Conservation (phyloP, 345 rosid genomes). For the Carallia pectinifolia region DNA sequence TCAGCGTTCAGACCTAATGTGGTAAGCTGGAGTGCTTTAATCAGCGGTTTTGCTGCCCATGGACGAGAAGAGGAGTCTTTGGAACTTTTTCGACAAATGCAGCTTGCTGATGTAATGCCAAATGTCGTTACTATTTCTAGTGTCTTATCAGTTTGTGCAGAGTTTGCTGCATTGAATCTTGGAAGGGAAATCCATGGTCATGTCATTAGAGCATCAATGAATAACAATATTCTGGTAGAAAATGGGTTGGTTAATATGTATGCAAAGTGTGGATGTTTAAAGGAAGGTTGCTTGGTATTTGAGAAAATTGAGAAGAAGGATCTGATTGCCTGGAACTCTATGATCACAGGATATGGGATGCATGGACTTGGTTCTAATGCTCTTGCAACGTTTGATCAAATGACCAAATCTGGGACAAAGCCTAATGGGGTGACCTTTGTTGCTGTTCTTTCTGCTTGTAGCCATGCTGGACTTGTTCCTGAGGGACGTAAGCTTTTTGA, state of each 20-base stretch:
- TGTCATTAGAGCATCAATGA: constrained; percentile 45
- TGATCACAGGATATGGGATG: constrained; percentile 65
- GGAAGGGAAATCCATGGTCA: constrained; percentile 74
- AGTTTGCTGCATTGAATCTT: constrained; percentile 45
- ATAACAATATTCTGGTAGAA: constrained; percentile 51
- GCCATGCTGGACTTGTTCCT: constrained; percentile 65
- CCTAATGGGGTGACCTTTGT: constrained; percentile 67
- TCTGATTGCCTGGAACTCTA: constrained; percentile 63
- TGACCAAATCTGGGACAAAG: constrained; percentile 43
- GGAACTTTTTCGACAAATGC: constrained; percentile 56
- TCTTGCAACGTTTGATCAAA: constrained; percentile 45
- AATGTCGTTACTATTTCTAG: constrained; percentile 58
- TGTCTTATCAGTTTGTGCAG: constrained; percentile 65
- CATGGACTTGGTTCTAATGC: constrained; percentile 57
- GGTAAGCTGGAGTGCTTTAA: constrained; percentile 69
- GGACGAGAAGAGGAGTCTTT: constrained; percentile 52
- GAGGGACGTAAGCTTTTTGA: constrained; percentile 50
- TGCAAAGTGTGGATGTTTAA: constrained; percentile 59
- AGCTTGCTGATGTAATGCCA: constrained; percentile 40
- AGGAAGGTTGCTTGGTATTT: constrained; percentile 45
- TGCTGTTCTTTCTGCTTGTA: constrained; percentile 77
- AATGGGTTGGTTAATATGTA: constrained; percentile 75
- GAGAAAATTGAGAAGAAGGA: constrained; percentile 45
- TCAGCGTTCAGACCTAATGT: constrained; percentile 46
- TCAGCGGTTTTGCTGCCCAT: constrained; percentile 57